Conservation (phyloP, 352 stramenopile species). For the Pilasporangium apinafurcum region DNA sequence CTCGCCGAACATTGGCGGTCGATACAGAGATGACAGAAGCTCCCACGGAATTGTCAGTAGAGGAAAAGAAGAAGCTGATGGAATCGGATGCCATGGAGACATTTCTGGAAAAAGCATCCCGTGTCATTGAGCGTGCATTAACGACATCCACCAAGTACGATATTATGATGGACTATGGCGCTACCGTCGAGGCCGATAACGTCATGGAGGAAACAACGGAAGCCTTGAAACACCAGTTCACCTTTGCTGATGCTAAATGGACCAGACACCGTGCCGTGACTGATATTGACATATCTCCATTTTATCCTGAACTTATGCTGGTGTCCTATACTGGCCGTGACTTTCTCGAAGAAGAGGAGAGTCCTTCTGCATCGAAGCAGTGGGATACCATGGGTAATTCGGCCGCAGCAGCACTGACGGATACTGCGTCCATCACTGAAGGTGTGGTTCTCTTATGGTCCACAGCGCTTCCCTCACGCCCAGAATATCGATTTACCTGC, state of each 20-base stretch:
- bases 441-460: slow-evolving; percentile 84
- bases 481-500: slow-evolving; percentile 85
- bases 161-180: slow-evolving; percentile 82
- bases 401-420: slow-evolving; percentile 31
- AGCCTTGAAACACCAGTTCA: slow-evolving; percentile 62
- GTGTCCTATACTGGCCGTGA: slow-evolving; percentile 60
- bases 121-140: slow-evolving; percentile 77
- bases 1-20: slow-evolving; percentile 35
- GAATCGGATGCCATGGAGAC: slow-evolving; percentile 71
- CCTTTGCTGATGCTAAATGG: slow-evolving; percentile 78
- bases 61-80: slow-evolving; percentile 64
- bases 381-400: slow-evolving; percentile 73
- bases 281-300: slow-evolving; percentile 76
- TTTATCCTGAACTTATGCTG: slow-evolving; percentile 76
- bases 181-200: slow-evolving; percentile 57
- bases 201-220: slow-evolving; percentile 49
- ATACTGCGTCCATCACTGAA: slow-evolving; percentile 61
- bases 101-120: slow-evolving; percentile 71
- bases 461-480: slow-evolving; percentile 65
- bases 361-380: slow-evolving; percentile 43
- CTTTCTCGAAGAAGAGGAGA: slow-evolving; percentile 66
- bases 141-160: slow-evolving; percentile 72
- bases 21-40: slow-evolving; percentile 35
- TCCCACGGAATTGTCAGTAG: slow-evolving; percentile 22
- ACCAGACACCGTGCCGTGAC: slow-evolving; percentile 76